Percentiles rank a stretch among this genome's conserved stretches.
phyloP scores from a whole-genome alignment of 2,329 filamentous ascomycete genomes.

The Onygenales sp. region DNA sequence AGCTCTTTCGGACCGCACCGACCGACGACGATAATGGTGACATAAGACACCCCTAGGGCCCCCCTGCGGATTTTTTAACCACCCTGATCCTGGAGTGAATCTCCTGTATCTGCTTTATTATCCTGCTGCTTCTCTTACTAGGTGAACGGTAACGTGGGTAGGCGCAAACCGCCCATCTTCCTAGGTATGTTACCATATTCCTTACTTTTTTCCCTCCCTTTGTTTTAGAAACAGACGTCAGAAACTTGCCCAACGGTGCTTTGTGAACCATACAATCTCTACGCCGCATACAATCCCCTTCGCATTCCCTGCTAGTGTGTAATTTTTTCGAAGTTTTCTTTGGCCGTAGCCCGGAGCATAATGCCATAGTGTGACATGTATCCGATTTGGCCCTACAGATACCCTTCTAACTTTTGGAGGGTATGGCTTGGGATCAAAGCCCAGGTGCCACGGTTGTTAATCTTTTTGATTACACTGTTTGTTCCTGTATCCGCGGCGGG shows the following conservation, averaged over 20 bases:
- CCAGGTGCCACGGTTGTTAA: neutral
- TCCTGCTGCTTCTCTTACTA: neutral
- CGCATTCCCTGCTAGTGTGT: neutral
- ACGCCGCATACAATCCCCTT: neutral
- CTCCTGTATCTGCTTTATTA: neutral
- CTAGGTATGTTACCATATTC: neutral
- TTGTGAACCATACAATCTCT: neutral
- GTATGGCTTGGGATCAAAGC: neutral
- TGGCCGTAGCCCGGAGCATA: neutral
- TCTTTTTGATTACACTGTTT: neutral
- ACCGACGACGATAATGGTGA: neutral
- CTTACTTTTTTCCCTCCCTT: neutral
- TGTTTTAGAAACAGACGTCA: neutral
- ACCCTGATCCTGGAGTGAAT: neutral
- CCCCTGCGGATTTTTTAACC: neutral
- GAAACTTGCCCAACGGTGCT: neutral
- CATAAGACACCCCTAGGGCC: neutral
- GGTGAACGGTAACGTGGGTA: neutral
- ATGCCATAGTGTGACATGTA: neutral
- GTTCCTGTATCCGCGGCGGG: neutral
- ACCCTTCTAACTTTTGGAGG: neutral
- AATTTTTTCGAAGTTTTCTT: neutral
- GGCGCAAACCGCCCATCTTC: neutral
- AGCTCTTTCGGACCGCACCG: neutral
- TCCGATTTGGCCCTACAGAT: neutral